These are phyloP conservation scores for Raphidocelis subcapitata DNA, from an alignment of 139 green algal species.

Conservation along the genomic window DNA sequence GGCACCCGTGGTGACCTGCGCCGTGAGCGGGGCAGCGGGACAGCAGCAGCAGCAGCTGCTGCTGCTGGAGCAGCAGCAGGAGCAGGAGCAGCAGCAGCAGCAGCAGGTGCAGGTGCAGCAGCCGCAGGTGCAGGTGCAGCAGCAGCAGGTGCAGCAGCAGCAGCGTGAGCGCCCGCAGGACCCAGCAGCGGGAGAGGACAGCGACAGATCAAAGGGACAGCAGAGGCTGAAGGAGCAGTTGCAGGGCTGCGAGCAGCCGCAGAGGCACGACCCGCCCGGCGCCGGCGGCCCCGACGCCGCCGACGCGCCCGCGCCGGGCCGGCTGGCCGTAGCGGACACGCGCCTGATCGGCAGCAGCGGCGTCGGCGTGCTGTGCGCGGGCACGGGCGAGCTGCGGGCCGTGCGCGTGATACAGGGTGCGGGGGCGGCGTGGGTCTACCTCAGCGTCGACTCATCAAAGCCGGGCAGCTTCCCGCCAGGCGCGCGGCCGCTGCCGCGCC, in stretches of 20 bases:
- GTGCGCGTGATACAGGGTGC: too few relatives aligned
- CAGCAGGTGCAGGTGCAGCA: conserved; percentile 9
- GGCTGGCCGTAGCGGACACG: too few relatives aligned
- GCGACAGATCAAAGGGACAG: too few relatives aligned
- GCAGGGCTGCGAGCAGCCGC: conserved; percentile 9
- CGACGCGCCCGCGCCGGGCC: neutral
- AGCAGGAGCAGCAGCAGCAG: conserved; percentile 1
- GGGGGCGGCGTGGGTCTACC: too few relatives aligned
- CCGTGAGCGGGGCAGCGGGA: neutral
- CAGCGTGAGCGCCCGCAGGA: neutral
- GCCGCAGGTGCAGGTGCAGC: neutral
- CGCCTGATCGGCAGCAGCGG: too few relatives aligned
- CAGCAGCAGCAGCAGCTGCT: neutral
- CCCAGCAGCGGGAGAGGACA: neutral
- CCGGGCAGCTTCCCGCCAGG: too few relatives aligned
- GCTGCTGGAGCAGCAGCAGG: neutral
- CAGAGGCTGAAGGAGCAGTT: conserved; percentile 1
- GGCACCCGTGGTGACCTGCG: too few relatives aligned
- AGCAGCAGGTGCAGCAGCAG: conserved; percentile 1
- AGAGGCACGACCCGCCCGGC: neutral
- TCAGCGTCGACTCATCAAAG: too few relatives aligned
- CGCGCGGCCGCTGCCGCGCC: too few relatives aligned
- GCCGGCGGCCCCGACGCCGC: neutral
- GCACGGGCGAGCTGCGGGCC: too few relatives aligned
- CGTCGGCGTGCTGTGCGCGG: too few relatives aligned